Percentiles rank a stretch among this genome's conserved stretches.
Conservation (phyloP, 371 early-diverging fungal genomes). For the Mucor racemosus region DNA sequence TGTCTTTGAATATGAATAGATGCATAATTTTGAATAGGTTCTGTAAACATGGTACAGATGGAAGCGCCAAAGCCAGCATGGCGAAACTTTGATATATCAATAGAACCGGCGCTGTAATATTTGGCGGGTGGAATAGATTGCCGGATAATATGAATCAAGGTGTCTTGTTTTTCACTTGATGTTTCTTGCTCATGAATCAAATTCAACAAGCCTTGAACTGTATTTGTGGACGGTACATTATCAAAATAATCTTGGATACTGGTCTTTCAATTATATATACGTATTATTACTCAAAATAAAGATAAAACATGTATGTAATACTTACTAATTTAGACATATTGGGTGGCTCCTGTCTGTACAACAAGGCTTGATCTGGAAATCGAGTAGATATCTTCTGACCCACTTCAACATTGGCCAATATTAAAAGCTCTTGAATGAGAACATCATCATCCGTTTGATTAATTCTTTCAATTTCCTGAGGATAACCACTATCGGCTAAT, state of each 20-base stretch:
- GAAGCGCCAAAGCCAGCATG: slow-evolving; percentile 73
- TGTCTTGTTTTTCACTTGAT: slow-evolving; percentile 27
- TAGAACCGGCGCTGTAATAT: slow-evolving; percentile 79
- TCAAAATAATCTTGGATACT: slow-evolving; percentile 31
- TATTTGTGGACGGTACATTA: neutral
- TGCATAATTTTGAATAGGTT: slow-evolving; percentile 93
- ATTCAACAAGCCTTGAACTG: slow-evolving; percentile 22
- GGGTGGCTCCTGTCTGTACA: slow-evolving; percentile 34
- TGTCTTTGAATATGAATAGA: slow-evolving; percentile 90
- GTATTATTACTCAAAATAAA: neutral
- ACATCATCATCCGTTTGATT: slow-evolving; percentile 22
- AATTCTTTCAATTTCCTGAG: slow-evolving; percentile 14
- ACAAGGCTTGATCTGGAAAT: slow-evolving; percentile 42
- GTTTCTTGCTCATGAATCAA: slow-evolving; percentile 11
- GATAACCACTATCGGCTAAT: slow-evolving; percentile 37
- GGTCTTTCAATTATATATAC: slow-evolving; percentile 4
- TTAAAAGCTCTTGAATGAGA: slow-evolving; percentile 33
- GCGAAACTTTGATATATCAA: slow-evolving; percentile 56
- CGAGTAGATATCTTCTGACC: slow-evolving; percentile 39
- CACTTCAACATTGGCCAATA: slow-evolving; percentile 40
- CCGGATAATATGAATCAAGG: slow-evolving; percentile 61
- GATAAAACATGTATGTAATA: neutral
- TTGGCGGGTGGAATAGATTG: slow-evolving; percentile 71
- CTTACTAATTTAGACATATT: slow-evolving; percentile 27
- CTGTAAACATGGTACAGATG: slow-evolving; percentile 84